phyloP scores from a whole-genome alignment of 768 basidiomycete species.

The Lanmaoa pseudosensibilis region DNA sequence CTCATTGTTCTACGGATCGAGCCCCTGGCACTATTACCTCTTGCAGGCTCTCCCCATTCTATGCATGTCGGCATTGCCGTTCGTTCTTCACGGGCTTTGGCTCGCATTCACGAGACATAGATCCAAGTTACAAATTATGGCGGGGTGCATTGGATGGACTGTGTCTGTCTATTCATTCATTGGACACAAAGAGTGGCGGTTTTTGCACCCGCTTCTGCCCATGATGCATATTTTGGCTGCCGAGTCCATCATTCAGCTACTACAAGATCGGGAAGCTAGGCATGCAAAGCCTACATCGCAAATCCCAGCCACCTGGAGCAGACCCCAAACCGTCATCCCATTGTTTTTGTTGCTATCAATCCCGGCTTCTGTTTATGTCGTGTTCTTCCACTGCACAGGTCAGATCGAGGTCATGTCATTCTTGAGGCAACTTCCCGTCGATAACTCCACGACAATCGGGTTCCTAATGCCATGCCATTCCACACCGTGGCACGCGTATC shows the following conservation, averaged over 20 bases:
- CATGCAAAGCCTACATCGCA: not conserved
- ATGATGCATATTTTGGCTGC: slow-evolving; percentile 78
- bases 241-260: slow-evolving; percentile 60
- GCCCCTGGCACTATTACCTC: slow-evolving; percentile 86
- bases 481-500: slow-evolving; percentile 85
- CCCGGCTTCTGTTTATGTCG: slow-evolving; percentile 65
- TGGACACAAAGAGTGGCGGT: slow-evolving; percentile 97
- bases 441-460: slow-evolving; percentile 61
- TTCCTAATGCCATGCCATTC: slow-evolving; percentile 98
- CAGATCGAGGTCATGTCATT: slow-evolving; percentile 76
- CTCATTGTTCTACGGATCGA: slow-evolving; percentile 90
- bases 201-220: slow-evolving; percentile 89
- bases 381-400: slow-evolving; percentile 74
- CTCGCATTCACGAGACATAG: slow-evolving; percentile 24
- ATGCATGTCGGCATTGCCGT: slow-evolving; percentile 71
- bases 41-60: slow-evolving; percentile 84
- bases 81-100: slow-evolving; percentile 62
- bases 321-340: slow-evolving; percentile 33
- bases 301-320: slow-evolving; percentile 13
- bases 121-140: slow-evolving; percentile 43
- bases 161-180: slow-evolving; percentile 70
- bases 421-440: slow-evolving; percentile 53
- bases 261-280: slow-evolving; percentile 8
- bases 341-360: slow-evolving; percentile 51
- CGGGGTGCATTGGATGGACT: slow-evolving; percentile 59